Base-by-base conservation (phyloP, 495 filamentous ascomycete species). In the Hypoxylon fragiforme region DNA sequence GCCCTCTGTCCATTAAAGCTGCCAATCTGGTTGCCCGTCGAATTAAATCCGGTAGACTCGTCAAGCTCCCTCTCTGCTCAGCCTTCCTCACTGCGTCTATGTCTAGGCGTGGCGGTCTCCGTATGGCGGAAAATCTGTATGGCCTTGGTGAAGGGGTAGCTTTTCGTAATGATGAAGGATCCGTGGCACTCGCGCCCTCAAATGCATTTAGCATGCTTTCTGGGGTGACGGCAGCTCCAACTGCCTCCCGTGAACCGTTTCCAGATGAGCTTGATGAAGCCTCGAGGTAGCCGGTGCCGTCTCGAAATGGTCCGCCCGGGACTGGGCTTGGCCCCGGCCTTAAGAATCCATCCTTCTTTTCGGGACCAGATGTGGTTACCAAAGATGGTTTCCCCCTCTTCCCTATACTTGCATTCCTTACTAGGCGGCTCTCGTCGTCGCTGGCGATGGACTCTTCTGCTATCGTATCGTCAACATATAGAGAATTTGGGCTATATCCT, bases 41-140 rank as follows among this genome's bases (percentile, higher is more conserved):
- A 51, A 98, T 97, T 46, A 98, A 73, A 70, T 97, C 94, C 0
- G 91, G 87, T 43, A 98, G 72, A 70, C 91, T 96, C 3, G 94
- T 96, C 57, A 95, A 73, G 63, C 91, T 96, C 7, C 90, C 91
- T 56, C 91, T 82, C 8, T 86, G 79, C 60, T 94, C 88, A 15
- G 90, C 89, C 51, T 87, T 84, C 34, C 82, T 79, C 9, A 92
- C 84, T 8, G 88, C 88, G 66, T 87, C 84, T 31, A 96, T 82
- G 63, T 97, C 83, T 20, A 96, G 70, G 1, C 82, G 80, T 20
- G 89, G 87, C 36, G 90, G 91, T 64, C 87, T 76, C 45, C 82
- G 80, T 40, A 78, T 76, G n/a, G 70, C 73, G 20, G 76, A 76
- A 9, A 81, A 51, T n/a, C 67, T 79, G 50, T 66, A 77, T 3